Percentiles rank a stretch among this genome's conserved stretches.
Conservation (phyloP, 2,329 filamentous ascomycete genomes). For the Cladosporium velox region DNA sequence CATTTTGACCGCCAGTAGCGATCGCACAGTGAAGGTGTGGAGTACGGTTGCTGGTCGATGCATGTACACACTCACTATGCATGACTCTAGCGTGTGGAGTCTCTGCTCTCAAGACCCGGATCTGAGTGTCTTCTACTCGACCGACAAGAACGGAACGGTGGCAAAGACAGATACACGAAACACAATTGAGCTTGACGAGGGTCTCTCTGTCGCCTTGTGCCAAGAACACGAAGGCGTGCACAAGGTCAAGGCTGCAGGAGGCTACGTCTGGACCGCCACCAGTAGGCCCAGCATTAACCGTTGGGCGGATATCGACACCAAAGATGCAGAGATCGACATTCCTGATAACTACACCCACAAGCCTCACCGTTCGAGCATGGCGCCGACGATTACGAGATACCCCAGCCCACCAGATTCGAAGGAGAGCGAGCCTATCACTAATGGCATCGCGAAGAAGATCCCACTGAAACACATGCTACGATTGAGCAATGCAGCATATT, state of each 20-base stretch:
- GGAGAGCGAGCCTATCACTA: slow-evolving; percentile 31
- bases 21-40: slow-evolving; percentile 98
- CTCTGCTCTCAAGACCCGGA: slow-evolving; percentile 85
- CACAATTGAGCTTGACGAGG: slow-evolving; percentile 77
- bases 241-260: slow-evolving; percentile 64
- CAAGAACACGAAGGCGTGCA: slow-evolving; percentile 86
- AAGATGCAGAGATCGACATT: slow-evolving; percentile 65
- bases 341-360: slow-evolving; percentile 50
- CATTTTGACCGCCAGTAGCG: slow-evolving; percentile 90
- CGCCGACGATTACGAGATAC: slow-evolving; percentile 46
- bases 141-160: slow-evolving; percentile 87
- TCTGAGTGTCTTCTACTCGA: slow-evolving; percentile 89
- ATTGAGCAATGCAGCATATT: slow-evolving; percentile 80
- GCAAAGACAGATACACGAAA: slow-evolving; percentile 91
- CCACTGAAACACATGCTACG: slow-evolving; percentile 75
- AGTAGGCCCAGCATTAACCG: slow-evolving; percentile 89
- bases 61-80: slow-evolving; percentile 98
- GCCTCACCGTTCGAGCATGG: slow-evolving; percentile 57
- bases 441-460: slow-evolving; percentile 60
- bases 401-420: slow-evolving; percentile 39
- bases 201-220: slow-evolving; percentile 83
- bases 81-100: slow-evolving; percentile 97
- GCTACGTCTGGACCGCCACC: slow-evolving; percentile 87
- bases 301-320: slow-evolving; percentile 84
- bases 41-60: slow-evolving; percentile 92